A percentile compares a stretch with the other conserved stretches of the same genome.
Evolutionary conservation across 257 asterid species (phyloP).

Genomic region (Plantago ovata): DNA sequence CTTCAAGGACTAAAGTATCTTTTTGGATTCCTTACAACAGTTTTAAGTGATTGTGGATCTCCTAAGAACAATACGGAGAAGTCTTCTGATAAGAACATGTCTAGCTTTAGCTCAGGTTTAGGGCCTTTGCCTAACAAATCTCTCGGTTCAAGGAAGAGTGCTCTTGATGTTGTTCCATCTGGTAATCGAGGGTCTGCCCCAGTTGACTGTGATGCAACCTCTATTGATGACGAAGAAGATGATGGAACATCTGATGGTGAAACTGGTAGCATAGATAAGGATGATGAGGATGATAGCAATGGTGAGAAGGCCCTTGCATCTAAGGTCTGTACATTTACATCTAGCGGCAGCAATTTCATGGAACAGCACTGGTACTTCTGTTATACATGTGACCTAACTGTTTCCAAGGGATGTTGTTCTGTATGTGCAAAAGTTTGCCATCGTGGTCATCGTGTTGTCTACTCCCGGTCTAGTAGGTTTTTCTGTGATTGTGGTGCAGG

Average conservation of each 20-base stretch:
- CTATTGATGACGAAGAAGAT: slow-evolving; percentile 96
- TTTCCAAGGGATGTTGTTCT: slow-evolving; percentile 98
- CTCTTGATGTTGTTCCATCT: slow-evolving; percentile 63
- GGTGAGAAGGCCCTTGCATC: slow-evolving; percentile 90
- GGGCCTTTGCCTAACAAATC: slow-evolving; percentile 55
- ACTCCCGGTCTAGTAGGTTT: slow-evolving; percentile 97
- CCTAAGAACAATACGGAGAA: slow-evolving; percentile 42
- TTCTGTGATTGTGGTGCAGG: slow-evolving; percentile 99
- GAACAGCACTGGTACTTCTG: slow-evolving; percentile 99
- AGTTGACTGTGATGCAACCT: slow-evolving; percentile 91
- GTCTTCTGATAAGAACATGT: slow-evolving; percentile 46
- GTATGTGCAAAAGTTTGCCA: slow-evolving; percentile 99
- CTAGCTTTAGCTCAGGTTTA: slow-evolving; percentile 51
- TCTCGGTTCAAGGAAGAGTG: slow-evolving; percentile 62
- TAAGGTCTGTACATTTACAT: slow-evolving; percentile 95
- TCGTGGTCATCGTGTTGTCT: slow-evolving; percentile 98
- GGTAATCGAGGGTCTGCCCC: slow-evolving; percentile 68
- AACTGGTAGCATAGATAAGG: slow-evolving; percentile 89
- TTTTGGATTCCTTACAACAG: slow-evolving; percentile 61
- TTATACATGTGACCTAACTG: slow-evolving; percentile 95
- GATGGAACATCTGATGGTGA: slow-evolving; percentile 99
- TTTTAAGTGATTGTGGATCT: slow-evolving; percentile 64
- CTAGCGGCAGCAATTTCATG: slow-evolving; percentile 99
- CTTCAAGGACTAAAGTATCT: slow-evolving; percentile 84
- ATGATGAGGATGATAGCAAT: slow-evolving; percentile 89